Percentiles rank a stretch among this genome's conserved stretches.
phyloP scores from a whole-genome alignment of 345 rosid species.

The Reutealis trisperma region DNA sequence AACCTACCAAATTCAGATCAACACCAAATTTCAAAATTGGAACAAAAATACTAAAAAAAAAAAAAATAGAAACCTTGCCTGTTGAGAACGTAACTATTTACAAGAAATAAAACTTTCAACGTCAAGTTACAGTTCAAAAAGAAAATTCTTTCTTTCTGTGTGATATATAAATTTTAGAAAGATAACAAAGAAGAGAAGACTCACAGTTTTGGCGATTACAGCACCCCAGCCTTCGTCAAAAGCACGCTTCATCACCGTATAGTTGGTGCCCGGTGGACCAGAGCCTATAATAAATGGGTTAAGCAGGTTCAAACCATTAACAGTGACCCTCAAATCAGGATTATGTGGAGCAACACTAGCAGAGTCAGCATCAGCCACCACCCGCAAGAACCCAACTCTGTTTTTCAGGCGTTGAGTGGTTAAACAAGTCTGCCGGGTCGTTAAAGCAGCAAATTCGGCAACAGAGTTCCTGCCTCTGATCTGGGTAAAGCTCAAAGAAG shows the following conservation, averaged over 20 bases:
- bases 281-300: slow-evolving; percentile 97
- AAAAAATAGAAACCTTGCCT: not conserved
- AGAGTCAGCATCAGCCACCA: slow-evolving; percentile 31
- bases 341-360: slow-evolving; percentile 21
- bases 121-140: not conserved
- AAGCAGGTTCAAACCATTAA: slow-evolving; percentile 84
- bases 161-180: not conserved
- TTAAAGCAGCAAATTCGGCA: slow-evolving; percentile 34
- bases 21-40: not conserved
- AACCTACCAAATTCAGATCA: slow-evolving; percentile 50
- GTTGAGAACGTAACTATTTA: not conserved
- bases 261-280: slow-evolving; percentile 98
- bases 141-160: not conserved
- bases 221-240: slow-evolving; percentile 99
- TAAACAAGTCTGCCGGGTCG: slow-evolving; percentile 23
- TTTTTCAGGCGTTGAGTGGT: slow-evolving; percentile 27
- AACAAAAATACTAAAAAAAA: not conserved
- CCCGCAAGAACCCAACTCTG: slow-evolving; percentile 53
- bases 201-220: slow-evolving; percentile 94
- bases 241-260: slow-evolving; percentile 94
- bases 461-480: slow-evolving; percentile 39
- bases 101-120: not conserved
- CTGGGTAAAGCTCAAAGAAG: slow-evolving; percentile 54
- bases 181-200: slow-evolving; percentile 8
- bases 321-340: slow-evolving; percentile 87